Base-by-base conservation (phyloP, 441 rosid genomes). In the Pelargonium myrrhifolium region DNA sequence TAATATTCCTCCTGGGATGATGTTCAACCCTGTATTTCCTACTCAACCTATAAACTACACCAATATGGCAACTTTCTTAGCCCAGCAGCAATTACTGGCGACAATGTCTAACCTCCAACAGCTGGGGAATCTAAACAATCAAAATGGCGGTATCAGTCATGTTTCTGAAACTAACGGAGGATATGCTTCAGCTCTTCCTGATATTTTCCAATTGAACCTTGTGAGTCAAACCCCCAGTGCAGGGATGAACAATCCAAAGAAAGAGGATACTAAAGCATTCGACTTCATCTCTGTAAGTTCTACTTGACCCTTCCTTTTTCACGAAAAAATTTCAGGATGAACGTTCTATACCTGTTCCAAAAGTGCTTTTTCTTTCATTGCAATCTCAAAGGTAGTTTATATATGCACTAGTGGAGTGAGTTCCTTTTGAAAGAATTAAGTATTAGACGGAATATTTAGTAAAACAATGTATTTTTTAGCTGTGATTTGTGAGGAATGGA, bases 241-340 rank as follows among this genome's bases (percentile, higher is more conserved):
- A 65, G 67, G 77, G 28, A 79, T 83, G 85, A 89, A 81, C 80
- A 80, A 68, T 76, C 69, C 87, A 9, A 87, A 87, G 83, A 94
- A 89, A 73, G 96, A 90, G 84, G 99, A 90, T 2, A 87, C 90
- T 11, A 86, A 81, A 70, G 99, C 99, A 59, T 94, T 94, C 56
- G 99, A 94, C 76, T 94, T 94, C 81, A 92, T 94, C 76, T 87
- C 97, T 0, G 99, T 94, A 83, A 85, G 98, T 84, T 71, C 37
- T 37, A 37, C 64, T 49, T 67, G 66, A 49, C 63, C n/a, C 42
- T 10, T 66, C 40, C 40, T 37, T 31, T 37, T 37, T 37, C 8
- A 37, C 10, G 40, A 37, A 9, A 37, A 8, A 37, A 6, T 37
- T 37, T 10, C 6, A 10, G 40, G 8, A 31, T 7, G 40, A 7